phyloP scores from a whole-genome alignment of 495 filamentous ascomycete species.

The Bacidia gigantensis region DNA sequence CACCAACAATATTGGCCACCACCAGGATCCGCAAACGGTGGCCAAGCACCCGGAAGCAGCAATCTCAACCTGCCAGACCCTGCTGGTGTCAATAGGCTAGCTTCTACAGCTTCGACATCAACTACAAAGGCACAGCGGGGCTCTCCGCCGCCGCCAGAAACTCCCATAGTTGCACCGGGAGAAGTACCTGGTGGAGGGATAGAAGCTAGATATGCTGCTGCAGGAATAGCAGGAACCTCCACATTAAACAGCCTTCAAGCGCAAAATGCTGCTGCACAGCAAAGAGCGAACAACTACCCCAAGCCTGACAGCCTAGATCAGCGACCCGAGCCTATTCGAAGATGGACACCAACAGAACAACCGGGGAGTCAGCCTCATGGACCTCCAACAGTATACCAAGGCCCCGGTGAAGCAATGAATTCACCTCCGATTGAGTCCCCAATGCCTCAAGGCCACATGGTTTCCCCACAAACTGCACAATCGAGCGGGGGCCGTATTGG shows the following conservation, averaged over 20 bases:
- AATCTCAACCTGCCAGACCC: conserved; percentile 33
- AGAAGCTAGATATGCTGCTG: conserved; percentile 77
- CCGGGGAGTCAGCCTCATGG: conserved; percentile 83
- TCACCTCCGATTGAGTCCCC: conserved; percentile 15
- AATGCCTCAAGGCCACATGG: conserved; percentile 15
- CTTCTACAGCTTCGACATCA: conserved; percentile 78
- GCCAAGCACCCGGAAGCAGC: conserved; percentile 19
- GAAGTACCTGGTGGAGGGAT: conserved; percentile 62
- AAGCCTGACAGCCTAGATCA: conserved; percentile 28
- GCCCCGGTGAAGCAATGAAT: conserved; percentile 37
- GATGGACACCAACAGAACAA: conserved; percentile 92
- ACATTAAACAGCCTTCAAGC: conserved; percentile 68
- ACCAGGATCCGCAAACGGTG: conserved; percentile 23
- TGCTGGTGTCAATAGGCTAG: conserved; percentile 57
- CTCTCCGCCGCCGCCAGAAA: conserved; percentile 90
- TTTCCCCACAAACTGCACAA: conserved; percentile 7
- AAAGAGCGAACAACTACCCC: conserved; percentile 61
- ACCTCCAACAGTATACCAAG: conserved; percentile 87
- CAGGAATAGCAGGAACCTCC: conserved; percentile 72
- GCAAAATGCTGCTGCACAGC: conserved; percentile 69
- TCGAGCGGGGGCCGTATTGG: conserved; percentile 13
- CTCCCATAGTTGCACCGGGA: conserved; percentile 65
- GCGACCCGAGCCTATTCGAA: conserved; percentile 41
- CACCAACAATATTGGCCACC: conserved; percentile 59
- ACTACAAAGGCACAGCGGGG: conserved; percentile 86